Evolutionary conservation across 495 filamentous ascomycete species (phyloP).

Genomic region (Melanomma pulvis-pyrius): DNA sequence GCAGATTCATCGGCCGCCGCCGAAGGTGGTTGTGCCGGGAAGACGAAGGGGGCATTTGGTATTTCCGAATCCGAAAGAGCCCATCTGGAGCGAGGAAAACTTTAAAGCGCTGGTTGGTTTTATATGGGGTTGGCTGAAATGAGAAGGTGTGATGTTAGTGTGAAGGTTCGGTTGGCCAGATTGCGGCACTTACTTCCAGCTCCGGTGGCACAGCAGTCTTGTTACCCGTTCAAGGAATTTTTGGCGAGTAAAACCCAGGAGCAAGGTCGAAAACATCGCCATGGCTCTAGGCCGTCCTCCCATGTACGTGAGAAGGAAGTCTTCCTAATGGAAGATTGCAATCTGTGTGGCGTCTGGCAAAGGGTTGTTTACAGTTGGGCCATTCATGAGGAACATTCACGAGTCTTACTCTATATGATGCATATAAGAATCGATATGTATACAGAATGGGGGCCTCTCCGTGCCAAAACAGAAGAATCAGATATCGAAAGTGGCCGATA

Average conservation of each 20-base stretch:
- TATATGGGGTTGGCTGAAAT: conserved; percentile 37
- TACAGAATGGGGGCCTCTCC: too few relatives aligned
- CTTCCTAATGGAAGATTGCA: too few relatives aligned
- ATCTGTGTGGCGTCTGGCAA: too few relatives aligned
- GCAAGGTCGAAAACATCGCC: too few relatives aligned
- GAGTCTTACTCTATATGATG: too few relatives aligned
- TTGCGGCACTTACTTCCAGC: background rate
- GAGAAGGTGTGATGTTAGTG: background rate
- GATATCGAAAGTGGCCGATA: background rate
- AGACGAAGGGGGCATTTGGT: conserved; percentile 27
- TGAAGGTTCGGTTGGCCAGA: background rate
- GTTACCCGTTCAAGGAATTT: background rate
- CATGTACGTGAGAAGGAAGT: too few relatives aligned
- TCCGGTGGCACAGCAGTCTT: background rate
- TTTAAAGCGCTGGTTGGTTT: conserved; percentile 26
- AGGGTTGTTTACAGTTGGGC: too few relatives aligned
- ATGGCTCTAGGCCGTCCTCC: too few relatives aligned
- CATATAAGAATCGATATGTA: too few relatives aligned
- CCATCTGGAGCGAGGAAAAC: conserved; percentile 32
- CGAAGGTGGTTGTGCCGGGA: conserved; percentile 34
- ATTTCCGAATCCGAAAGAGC: conserved; percentile 32
- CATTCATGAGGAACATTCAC: too few relatives aligned
- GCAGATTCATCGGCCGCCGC: conserved; percentile 34
- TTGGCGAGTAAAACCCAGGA: too few relatives aligned
- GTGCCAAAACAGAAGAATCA: too few relatives aligned